Base-by-base conservation (phyloP, 192 early-diverging fungal species). In the Backusella liffmaniae region DNA sequence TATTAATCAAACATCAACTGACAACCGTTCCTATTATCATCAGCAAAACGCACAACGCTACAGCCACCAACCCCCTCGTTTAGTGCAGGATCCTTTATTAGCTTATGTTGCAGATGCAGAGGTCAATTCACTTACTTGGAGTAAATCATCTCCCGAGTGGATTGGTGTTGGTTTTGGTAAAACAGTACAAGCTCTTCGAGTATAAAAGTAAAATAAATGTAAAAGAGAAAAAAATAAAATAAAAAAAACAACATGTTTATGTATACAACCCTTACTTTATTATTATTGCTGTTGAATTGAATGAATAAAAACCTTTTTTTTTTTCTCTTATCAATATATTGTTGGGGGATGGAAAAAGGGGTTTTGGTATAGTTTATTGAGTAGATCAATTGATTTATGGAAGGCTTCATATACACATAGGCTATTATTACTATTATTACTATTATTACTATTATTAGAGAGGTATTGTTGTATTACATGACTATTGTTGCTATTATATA, bases 71-170 rank as follows among this genome's bases (percentile, higher is more conserved):
- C 41, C 66, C 15, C 76, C 78, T 77, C 66, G 49, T 46, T 73
- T 49, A 37, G 76, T 76, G 26, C 84, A 86, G 6, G 86, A 89
- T 59, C 95, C 96, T 7, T 82, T 91, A 10, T 80, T 96, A 35
- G 90, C 91, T 7, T 97, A 95, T 83, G 82, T 84, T 9, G 95
- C 96, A 21, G 84, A 87, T 8, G 84, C 86, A 8, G 90, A 93
- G 46, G 92, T 98, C 67, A 96, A 94, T 80, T 90, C 93, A 78
- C 76, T 99, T 35, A 83, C 90, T 12, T 99, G 97, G 97, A 92
- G 92, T 42, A 80, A 90, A 21, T 84, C 83, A 15, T 82, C 86
- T 39, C 88, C 95, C 30, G 94, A 96, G 18, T 99, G 96, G 96
- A 86, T 99, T 36, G 96, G 90, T 21, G 90, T 99, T 76, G 93